Conservation (phyloP, 306 rosid species). For the Rubus parviflorus region DNA sequence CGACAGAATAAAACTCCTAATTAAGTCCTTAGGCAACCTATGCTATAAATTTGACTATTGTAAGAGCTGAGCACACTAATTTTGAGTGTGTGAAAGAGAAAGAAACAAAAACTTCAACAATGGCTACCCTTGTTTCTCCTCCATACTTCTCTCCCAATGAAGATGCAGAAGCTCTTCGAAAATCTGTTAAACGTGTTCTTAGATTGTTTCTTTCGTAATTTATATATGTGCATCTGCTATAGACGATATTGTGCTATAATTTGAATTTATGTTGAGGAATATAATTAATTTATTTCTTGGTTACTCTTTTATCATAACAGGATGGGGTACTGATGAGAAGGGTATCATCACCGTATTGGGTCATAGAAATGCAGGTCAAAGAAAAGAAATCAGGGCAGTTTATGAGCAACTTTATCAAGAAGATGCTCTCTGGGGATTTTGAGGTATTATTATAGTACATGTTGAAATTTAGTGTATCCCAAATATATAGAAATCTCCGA, state of each 20-base stretch:
- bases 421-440: conserved; percentile 70
- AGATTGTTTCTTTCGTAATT: not conserved
- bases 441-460: conserved; percentile 40
- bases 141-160: conserved; percentile 40
- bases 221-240: not conserved
- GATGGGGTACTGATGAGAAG: conserved; percentile 91
- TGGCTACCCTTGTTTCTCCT: conserved; percentile 58
- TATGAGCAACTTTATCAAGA: conserved; percentile 63
- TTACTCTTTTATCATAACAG: conserved; percentile 18
- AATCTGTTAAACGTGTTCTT: conserved; percentile 47
- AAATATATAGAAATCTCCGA: conserved; percentile 10
- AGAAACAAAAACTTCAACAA: conserved; percentile 9
- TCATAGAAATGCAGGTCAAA: conserved; percentile 61
- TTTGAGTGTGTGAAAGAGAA: not conserved
- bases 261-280: not conserved
- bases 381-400: conserved; percentile 62
- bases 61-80: not conserved
- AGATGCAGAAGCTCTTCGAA: conserved; percentile 66
- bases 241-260: not conserved
- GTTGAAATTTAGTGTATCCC: not conserved
- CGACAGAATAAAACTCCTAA: not conserved
- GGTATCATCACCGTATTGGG: conserved; percentile 54
- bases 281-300: not conserved
- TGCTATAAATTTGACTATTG: conserved; percentile 9
- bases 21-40: not conserved